These are phyloP conservation scores for Lophiostoma macrostomum DNA, from an alignment of 495 filamentous ascomycete species.

Conservation along the genomic window DNA sequence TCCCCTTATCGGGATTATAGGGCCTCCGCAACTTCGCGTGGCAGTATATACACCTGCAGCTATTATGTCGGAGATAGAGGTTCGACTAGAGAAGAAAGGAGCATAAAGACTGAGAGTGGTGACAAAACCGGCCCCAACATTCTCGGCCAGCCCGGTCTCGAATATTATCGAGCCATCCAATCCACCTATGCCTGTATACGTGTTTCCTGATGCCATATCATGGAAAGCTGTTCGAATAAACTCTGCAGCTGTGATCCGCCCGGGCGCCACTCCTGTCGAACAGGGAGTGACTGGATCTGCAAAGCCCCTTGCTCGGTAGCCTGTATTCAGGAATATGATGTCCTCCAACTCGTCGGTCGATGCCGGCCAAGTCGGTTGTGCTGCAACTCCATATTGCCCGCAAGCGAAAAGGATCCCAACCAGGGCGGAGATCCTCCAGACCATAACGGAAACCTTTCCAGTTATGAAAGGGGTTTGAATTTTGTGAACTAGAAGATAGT, in stretches of 20 bases:
- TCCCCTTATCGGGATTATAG: conserved; percentile 51
- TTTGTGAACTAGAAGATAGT: background rate
- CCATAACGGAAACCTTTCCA: conserved; percentile 9
- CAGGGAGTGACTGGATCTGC: conserved; percentile 57
- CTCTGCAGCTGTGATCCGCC: conserved; percentile 56
- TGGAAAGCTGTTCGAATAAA: conserved; percentile 63
- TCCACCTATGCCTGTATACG: conserved; percentile 50
- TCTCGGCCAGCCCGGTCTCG: conserved; percentile 51
- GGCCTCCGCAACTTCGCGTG: conserved; percentile 58
- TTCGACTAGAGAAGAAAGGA: conserved; percentile 50
- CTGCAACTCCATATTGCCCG: conserved; percentile 20
- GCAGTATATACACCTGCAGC: conserved; percentile 57
- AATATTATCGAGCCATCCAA: conserved; percentile 61
- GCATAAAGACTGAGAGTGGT: conserved; percentile 55
- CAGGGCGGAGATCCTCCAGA: conserved; percentile 11
- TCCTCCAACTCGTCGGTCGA: conserved; percentile 61
- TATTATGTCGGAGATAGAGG: conserved; percentile 56
- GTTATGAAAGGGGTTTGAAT: background rate
- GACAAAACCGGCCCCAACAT: conserved; percentile 57
- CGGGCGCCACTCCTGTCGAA: conserved; percentile 52
- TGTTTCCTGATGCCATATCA: conserved; percentile 58
- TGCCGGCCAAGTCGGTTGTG: conserved; percentile 56
- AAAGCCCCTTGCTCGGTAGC: conserved; percentile 53
- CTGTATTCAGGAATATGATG: conserved; percentile 57
- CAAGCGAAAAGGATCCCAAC: conserved; percentile 16